Evolutionary conservation across 345 rosid species (phyloP).

Genomic region (Salix udensis): DNA sequence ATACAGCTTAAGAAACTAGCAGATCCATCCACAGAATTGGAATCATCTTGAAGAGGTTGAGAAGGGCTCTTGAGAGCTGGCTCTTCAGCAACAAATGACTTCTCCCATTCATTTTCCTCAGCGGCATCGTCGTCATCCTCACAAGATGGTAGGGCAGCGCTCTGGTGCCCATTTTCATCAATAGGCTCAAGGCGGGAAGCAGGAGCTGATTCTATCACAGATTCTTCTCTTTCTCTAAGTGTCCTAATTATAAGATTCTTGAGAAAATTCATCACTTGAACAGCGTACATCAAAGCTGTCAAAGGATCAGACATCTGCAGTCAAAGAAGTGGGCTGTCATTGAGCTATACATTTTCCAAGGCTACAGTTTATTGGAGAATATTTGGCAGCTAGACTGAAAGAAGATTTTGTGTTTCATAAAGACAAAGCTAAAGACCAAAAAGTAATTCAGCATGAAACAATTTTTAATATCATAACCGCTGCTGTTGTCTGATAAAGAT

Average conservation of each 20-base stretch:
- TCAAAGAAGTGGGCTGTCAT: not conserved
- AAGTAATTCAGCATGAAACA: not conserved
- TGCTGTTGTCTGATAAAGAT: not conserved
- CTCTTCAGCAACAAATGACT: constrained; percentile 31
- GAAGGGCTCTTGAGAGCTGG: constrained; percentile 34
- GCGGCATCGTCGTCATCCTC: constrained; percentile 27
- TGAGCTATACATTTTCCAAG: constrained; percentile 5
- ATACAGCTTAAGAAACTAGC: constrained; percentile 37
- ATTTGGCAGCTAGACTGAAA: not conserved
- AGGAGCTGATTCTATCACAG: constrained; percentile 38
- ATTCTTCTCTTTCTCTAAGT: constrained; percentile 60
- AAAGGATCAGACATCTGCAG: constrained; percentile 95
- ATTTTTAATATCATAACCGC: not conserved
- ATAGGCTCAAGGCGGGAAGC: constrained; percentile 48
- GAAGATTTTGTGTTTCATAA: not conserved
- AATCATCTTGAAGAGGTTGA: constrained; percentile 29
- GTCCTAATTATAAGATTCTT: constrained; percentile 64
- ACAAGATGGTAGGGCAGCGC: constrained; percentile 34
- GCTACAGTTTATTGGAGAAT: not conserved
- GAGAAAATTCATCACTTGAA: constrained; percentile 95
- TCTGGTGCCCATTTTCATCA: constrained; percentile 62
- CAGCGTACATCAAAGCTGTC: constrained; percentile 94
- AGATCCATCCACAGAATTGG: constrained; percentile 30
- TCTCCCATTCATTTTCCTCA: constrained; percentile 30
- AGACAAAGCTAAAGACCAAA: not conserved